Conservation (phyloP, 495 filamentous ascomycete species). For the Aspergillus hancockii region DNA sequence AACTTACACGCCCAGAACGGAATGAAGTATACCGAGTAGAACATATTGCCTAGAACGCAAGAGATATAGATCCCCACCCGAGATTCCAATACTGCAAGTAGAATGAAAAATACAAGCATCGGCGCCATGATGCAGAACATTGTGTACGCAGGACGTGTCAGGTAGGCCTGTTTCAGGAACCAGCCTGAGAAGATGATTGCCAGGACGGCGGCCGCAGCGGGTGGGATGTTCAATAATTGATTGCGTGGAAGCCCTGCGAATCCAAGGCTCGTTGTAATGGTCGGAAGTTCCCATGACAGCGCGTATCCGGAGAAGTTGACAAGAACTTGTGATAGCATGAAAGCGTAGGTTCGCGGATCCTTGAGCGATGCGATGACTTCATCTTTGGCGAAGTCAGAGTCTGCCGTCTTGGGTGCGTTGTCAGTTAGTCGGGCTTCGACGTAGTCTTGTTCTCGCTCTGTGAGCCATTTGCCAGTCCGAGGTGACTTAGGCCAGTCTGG, state of each 20-base stretch:
- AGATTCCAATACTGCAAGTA: conserved; percentile 18
- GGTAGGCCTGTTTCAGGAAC: conserved; percentile 13
- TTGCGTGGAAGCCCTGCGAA: conserved; percentile 32
- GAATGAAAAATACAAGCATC: conserved; percentile 28
- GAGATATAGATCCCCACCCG: conserved; percentile 30
- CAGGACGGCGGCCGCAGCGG: conserved; percentile 23
- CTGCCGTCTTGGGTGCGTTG: conserved; percentile 37
- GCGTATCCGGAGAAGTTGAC: conserved; percentile 33
- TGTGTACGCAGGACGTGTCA: conserved; percentile 17
- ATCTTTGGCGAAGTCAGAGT: conserved; percentile 32
- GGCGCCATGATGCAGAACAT: conserved; percentile 21
- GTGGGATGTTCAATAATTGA: conserved; percentile 36
- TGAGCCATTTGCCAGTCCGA: conserved; percentile 35
- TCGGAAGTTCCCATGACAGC: conserved; percentile 31
- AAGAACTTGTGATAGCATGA: conserved; percentile 34
- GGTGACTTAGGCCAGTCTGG: conserved; percentile 36
- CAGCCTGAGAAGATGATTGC: conserved; percentile 26
- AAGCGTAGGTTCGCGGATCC: conserved; percentile 29
- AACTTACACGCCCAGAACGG: conserved; percentile 32
- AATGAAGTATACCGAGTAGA: conserved; percentile 28
- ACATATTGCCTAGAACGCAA: conserved; percentile 28
- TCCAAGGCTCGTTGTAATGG: conserved; percentile 33
- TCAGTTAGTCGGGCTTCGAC: conserved; percentile 40
- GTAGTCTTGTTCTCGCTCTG: conserved; percentile 40
- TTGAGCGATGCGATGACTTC: conserved; percentile 37